Percentiles rank a stretch among this genome's conserved stretches.
Evolutionary conservation across 2,329 filamentous ascomycete species (phyloP).

Genomic region (Pseudogymnoascus sp.): DNA sequence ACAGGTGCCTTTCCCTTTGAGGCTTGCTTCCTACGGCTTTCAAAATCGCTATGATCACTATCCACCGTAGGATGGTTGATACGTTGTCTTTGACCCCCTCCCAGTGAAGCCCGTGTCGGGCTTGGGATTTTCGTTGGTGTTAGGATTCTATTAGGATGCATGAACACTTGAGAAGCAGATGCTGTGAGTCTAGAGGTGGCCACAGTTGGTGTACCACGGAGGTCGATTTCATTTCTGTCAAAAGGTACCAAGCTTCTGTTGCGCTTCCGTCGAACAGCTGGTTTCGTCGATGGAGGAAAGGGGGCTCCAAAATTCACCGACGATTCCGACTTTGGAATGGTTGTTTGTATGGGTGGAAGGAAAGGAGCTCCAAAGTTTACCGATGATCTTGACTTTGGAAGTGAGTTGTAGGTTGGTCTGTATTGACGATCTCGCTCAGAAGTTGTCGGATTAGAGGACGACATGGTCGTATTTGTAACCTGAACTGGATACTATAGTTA

Average conservation of each 20-base stretch:
- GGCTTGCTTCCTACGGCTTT: neutral
- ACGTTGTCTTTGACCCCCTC: neutral
- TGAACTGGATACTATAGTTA: neutral
- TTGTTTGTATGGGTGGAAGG: neutral
- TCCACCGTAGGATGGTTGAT: neutral
- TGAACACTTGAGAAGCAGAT: conserved; percentile 18
- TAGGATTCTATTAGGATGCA: conserved; percentile 1
- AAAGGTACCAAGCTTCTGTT: conserved; percentile 19
- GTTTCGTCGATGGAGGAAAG: neutral
- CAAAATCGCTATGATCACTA: neutral
- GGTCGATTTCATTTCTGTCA: conserved; percentile 16
- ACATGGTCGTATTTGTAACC: neutral
- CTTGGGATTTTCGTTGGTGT: neutral
- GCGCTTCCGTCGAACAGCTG: conserved; percentile 16
- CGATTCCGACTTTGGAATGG: conserved; percentile 1
- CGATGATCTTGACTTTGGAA: neutral
- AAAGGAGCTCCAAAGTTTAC: conserved; percentile 9
- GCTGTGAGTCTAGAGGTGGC: conserved; percentile 20
- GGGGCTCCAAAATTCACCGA: neutral
- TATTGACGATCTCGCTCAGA: conserved; percentile 5
- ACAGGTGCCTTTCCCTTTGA: conserved; percentile 4
- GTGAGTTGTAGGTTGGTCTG: conserved; percentile 12
- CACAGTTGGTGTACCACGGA: conserved; percentile 21
- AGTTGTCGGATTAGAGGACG: neutral
- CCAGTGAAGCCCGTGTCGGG: neutral